Evolutionary conservation across 106 monocot species (phyloP).

Genomic region (Triglochin maritima): DNA sequence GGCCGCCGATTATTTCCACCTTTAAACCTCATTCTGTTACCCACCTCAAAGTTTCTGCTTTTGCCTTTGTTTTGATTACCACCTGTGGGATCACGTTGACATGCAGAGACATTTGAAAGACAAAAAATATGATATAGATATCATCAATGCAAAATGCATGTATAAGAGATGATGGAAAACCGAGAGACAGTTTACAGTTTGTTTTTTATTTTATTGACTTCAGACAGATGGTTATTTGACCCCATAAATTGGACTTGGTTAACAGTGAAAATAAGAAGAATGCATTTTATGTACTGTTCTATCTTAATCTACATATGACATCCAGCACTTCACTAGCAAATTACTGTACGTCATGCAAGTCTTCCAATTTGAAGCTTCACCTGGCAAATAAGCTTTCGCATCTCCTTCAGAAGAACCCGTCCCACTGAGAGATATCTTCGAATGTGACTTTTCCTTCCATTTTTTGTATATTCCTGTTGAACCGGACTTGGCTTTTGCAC

Average conservation of each 20-base stretch:
- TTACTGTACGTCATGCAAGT: neutral
- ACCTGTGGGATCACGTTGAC: neutral
- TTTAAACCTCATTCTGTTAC: constrained; percentile 19
- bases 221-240: too few relatives aligned
- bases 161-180: neutral
- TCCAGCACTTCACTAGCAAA: neutral
- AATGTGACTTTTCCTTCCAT: constrained; percentile 75
- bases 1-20: constrained; percentile 17
- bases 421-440: constrained; percentile 46
- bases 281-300: neutral
- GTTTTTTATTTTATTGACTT: too few relatives aligned
- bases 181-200: neutral
- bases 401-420: constrained; percentile 6
- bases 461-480: constrained; percentile 87
- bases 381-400: constrained; percentile 25
- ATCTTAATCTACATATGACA: neutral
- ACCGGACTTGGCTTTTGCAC: constrained; percentile 50
- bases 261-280: neutral
- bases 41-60: neutral
- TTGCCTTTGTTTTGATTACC: neutral
- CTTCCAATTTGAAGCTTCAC: neutral
- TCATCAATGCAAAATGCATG: neutral
- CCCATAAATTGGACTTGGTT: too few relatives aligned
- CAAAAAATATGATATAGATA: neutral
- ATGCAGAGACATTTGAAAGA: neutral